These are phyloP conservation scores for Trichoderma aggressivum DNA, from an alignment of 2,329 filamentous ascomycete genomes.

Conservation along the genomic window DNA sequence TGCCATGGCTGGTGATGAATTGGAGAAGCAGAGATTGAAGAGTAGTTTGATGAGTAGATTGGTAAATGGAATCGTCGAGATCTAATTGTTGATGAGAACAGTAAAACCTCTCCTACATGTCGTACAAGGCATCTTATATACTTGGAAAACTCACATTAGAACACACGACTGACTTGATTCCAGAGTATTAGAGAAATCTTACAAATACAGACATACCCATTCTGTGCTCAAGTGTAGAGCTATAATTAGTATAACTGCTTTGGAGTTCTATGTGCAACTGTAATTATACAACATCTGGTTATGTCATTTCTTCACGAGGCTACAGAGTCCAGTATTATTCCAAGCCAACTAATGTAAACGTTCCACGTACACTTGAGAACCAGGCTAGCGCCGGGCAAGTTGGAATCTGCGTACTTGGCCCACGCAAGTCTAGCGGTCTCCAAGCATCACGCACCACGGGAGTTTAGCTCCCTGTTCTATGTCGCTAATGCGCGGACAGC, in stretches of 20 bases:
- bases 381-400: neutral
- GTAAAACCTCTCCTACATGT: neutral
- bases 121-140: neutral
- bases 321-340: neutral
- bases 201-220: neutral
- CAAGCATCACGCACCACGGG: neutral
- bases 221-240: neutral
- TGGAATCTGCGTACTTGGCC: neutral
- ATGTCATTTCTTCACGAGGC: neutral
- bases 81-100: neutral
- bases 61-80: neutral
- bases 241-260: neutral
- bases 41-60: neutral
- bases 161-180: neutral
- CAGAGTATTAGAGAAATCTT: neutral
- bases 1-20: neutral
- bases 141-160: neutral
- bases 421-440: neutral
- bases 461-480: neutral
- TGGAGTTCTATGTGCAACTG: neutral
- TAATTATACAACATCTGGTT: neutral
- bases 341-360: neutral
- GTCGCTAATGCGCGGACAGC: neutral
- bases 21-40: neutral
- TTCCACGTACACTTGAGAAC: neutral